These are phyloP conservation scores for Dichotomocladium elegans DNA, from an alignment of 371 early-diverging fungal species.

Conservation along the genomic window DNA sequence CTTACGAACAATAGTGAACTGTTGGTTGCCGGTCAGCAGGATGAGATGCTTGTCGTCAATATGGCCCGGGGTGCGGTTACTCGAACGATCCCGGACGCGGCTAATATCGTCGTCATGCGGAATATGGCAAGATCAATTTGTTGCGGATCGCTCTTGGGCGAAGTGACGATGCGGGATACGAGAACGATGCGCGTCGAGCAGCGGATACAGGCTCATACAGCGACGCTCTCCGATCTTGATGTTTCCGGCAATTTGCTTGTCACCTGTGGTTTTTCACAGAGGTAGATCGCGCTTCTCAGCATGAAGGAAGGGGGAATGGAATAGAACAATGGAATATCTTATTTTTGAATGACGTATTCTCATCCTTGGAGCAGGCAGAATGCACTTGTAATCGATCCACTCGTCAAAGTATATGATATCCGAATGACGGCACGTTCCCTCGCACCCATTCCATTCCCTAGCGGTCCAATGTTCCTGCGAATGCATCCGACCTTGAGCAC, in stretches of 20 bases:
- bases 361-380: conserved; percentile 39
- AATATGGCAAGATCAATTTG: conserved; percentile 59
- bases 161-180: conserved; percentile 69
- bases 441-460: conserved; percentile 70
- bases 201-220: conserved; percentile 71
- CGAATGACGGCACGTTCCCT: conserved; percentile 66
- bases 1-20: conserved; percentile 62
- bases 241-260: conserved; percentile 69
- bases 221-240: conserved; percentile 73
- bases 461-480: conserved; percentile 64
- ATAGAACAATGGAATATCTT: too few species aligned
- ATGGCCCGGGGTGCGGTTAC: conserved; percentile 62
- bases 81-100: conserved; percentile 37
- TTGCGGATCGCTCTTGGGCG: conserved; percentile 67
- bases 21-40: conserved; percentile 63
- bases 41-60: conserved; percentile 62
- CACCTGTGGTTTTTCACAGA: conserved; percentile 77
- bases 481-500: conserved; percentile 74
- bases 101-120: conserved; percentile 67
- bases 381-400: conserved; percentile 65
- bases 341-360: too few species aligned
- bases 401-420: conserved; percentile 84
- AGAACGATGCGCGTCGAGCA: conserved; percentile 67
- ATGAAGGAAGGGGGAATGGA: not conserved
- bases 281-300: conserved; percentile 24